These are phyloP conservation scores for Rostrohypoxylon terebratum DNA, from an alignment of 495 filamentous ascomycete species.

Conservation along the genomic window DNA sequence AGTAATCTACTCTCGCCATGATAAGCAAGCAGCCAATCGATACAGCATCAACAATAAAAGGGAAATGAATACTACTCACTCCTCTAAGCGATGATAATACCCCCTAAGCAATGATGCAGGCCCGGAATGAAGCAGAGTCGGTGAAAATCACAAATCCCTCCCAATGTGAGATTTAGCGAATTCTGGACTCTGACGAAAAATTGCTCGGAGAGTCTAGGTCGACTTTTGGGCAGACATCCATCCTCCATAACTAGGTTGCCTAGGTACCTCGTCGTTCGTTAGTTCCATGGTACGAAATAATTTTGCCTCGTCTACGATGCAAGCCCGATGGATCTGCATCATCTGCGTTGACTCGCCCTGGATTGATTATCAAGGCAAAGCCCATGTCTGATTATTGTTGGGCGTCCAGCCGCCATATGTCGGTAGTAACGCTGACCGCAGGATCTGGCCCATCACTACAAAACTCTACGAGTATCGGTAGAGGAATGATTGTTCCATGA, in stretches of 20 bases:
- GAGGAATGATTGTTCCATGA: neutral
- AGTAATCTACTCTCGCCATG: neutral
- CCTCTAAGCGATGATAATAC: neutral
- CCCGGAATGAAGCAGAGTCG: slow-evolving; percentile 4
- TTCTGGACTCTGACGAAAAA: slow-evolving; percentile 6
- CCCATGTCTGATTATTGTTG: slow-evolving; percentile 17
- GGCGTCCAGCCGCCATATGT: slow-evolving; percentile 21
- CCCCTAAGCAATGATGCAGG: slow-evolving; percentile 7
- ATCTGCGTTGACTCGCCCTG: neutral
- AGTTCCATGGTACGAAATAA: slow-evolving; percentile 8
- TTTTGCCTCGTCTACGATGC: neutral
- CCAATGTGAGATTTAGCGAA: neutral
- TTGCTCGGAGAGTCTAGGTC: neutral
- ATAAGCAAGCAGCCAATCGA: neutral
- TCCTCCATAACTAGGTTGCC: too few species aligned
- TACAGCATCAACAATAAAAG: neutral
- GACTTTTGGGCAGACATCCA: slow-evolving; percentile 2
- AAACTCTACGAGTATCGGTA: neutral
- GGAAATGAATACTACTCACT: slow-evolving; percentile 1
- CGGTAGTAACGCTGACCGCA: neutral
- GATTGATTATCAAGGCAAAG: neutral
- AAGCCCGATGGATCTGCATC: slow-evolving; percentile 1
- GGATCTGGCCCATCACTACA: neutral
- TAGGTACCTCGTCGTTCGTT: slow-evolving; percentile 4
- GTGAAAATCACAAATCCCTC: neutral